Percentiles rank a stretch among this genome's conserved stretches.
Conservation (phyloP, 1,139 yeast genomes). For the Suhomyces coccinellae region DNA sequence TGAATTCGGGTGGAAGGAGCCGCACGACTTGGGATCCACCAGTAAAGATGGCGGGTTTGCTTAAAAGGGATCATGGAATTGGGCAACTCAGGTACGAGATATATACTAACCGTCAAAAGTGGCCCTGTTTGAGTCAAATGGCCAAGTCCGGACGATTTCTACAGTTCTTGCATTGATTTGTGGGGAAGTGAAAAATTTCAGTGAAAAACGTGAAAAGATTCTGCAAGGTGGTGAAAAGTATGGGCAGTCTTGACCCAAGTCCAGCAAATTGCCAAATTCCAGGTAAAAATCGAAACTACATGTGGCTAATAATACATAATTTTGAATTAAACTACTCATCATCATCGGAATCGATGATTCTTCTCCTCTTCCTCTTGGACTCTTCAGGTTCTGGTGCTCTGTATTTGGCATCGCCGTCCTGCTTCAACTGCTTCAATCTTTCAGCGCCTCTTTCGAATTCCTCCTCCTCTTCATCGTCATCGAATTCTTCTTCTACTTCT, state of each 20-base stretch:
- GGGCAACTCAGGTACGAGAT: no score
- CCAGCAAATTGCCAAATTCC: no score
- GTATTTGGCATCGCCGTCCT: slow-evolving; percentile 55
- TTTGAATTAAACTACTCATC: slow-evolving; percentile 26
- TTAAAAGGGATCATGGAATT: no score
- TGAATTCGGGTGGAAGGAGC: slow-evolving; percentile 3
- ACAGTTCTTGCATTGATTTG: neutral
- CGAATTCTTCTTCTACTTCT: slow-evolving; percentile 54
- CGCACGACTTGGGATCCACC: slow-evolving; percentile 1
- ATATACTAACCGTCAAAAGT: no score
- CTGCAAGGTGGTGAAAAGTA: no score
- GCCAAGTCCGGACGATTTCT: no score
- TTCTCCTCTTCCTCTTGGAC: slow-evolving; percentile 48
- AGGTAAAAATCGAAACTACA: neutral
- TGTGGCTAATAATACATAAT: slow-evolving; percentile 5
- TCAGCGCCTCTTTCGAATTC: slow-evolving; percentile 63
- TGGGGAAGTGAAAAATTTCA: neutral
- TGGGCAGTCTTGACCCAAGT: no score
- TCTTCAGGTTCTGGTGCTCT: slow-evolving; percentile 32
- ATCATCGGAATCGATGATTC: slow-evolving; percentile 62
- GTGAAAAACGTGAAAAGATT: neutral
- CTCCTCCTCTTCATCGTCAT: slow-evolving; percentile 58
- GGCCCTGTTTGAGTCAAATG: no score
- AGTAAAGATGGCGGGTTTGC: no score
- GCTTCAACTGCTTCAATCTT: slow-evolving; percentile 60